These are phyloP conservation scores for Yarrowia hollandica DNA, from an alignment of 805 yeast genomes.

Conservation along the genomic window DNA sequence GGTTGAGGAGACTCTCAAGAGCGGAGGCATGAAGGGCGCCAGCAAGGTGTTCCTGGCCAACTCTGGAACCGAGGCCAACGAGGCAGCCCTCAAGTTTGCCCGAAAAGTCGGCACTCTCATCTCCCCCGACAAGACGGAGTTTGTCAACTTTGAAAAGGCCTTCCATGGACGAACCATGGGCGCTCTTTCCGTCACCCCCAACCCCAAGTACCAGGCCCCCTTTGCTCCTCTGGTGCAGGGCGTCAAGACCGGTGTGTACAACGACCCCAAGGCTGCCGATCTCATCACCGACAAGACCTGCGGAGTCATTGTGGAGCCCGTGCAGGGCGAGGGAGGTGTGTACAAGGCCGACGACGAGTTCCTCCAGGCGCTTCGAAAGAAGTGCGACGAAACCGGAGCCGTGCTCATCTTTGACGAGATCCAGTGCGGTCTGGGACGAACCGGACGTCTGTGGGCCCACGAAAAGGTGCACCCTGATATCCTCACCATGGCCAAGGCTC, in stretches of 20 bases:
- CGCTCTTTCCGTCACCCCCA: constrained; percentile 86
- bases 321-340: constrained; percentile 98
- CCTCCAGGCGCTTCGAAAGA: constrained; percentile 60
- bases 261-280: constrained; percentile 60
- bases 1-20: constrained; percentile 62
- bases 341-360: constrained; percentile 65
- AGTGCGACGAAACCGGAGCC: constrained; percentile 70
- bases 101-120: constrained; percentile 72
- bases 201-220: constrained; percentile 88
- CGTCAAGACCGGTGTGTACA: constrained; percentile 64
- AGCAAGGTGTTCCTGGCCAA: constrained; percentile 69
- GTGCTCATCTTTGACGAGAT: constrained; percentile 90
- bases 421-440: constrained; percentile 93
- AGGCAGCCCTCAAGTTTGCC: constrained; percentile 74
- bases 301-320: constrained; percentile 93
- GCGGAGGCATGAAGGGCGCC: constrained; percentile 83
- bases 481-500: constrained; percentile 89
- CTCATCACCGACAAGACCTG: constrained; percentile 67
- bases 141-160: constrained; percentile 83
- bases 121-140: constrained; percentile 49
- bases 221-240: constrained; percentile 93
- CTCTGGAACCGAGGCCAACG: constrained; percentile 80
- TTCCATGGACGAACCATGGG: constrained; percentile 98
- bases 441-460: constrained; percentile 89
- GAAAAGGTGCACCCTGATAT: constrained; percentile 90